Percentiles rank a stretch among this genome's conserved stretches.
Conservation (phyloP, 139 green algal genomes). For the Chlamydomonas incerta region DNA sequence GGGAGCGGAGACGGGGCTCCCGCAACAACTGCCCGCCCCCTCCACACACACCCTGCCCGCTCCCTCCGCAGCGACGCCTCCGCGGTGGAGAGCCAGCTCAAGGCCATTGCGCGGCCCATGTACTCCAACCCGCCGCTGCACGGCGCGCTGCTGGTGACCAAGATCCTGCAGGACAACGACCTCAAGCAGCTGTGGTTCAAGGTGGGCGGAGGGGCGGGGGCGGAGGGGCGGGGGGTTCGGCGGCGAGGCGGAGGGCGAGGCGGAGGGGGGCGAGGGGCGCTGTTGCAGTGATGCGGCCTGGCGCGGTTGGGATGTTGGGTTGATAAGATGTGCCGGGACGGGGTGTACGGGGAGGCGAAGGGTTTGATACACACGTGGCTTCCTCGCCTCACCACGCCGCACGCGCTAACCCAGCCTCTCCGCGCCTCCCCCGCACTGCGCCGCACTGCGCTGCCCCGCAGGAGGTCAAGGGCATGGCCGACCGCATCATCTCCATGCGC, state of each 20-base stretch:
- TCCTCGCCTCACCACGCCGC: no score
- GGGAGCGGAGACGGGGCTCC: no score
- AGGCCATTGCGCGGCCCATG: constrained; percentile 58
- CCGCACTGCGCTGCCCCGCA: not conserved
- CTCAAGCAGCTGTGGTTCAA: constrained; percentile 88
- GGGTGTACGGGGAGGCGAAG: no score
- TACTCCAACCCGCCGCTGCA: constrained; percentile 89
- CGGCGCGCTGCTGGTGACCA: constrained; percentile 80
- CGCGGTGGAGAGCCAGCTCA: constrained; percentile 63
- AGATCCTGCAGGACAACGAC: constrained; percentile 71
- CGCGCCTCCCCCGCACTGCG: not conserved
- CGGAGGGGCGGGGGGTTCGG: not conserved
- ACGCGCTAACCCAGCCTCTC: no score
- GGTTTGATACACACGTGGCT: no score
- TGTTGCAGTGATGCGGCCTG: no score
- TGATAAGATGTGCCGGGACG: no score
- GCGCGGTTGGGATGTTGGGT: no score
- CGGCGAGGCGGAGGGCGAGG: no score
- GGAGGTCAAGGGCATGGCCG: constrained; percentile 89
- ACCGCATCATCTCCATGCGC: constrained; percentile 93
- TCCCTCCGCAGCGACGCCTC: constrained; percentile 17
- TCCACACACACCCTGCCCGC: not conserved
- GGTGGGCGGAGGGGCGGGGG: constrained; percentile 24
- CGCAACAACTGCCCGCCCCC: no score
- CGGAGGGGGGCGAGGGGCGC: no score